Base-by-base conservation (phyloP, 257 asterid genomes). In the Nicotiana sylvestris region DNA sequence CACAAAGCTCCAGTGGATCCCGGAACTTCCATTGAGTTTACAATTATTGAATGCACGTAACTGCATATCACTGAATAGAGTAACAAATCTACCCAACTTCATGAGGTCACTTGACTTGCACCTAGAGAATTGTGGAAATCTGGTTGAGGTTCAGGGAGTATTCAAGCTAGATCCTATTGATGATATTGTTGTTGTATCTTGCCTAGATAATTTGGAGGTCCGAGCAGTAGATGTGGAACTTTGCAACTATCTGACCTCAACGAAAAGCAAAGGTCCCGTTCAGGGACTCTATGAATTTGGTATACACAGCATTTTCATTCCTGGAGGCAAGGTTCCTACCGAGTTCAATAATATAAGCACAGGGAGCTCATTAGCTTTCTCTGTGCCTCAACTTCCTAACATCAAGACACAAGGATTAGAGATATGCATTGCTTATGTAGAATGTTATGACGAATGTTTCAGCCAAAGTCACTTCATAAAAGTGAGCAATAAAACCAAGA, bases 241-340 rank as follows among this genome's bases (percentile, higher is more conserved):
- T 43, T 56, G 27, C 35, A 81, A 81, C 55, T 27, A 57, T 32
- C 66, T 66, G 51, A 67, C 74, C 55, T 79, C 82, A n/a, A 60
- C 82, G 8, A 79, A 61, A 79, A 79, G 35, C 39, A 79, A 79
- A 79, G 72, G 55, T 35, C 74, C 57, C 10, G 25, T 61, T 60
- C 80, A 69, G 79, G 82, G 82, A 83, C 77, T 83, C 16, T 64
- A 77, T 7, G 85, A 83, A 43, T 65, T 60, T 61, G 82, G 85
- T 46, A 77, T 83, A 61, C 49, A 64, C 35, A 83, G 57, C 78
- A 77, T 64, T 12, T 83, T 32, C n/a, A 6, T 83, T 56, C 78
- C 82, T 5, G 82, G 70, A 58, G 70, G 12, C 74, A 33, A 78
- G 9, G 55, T 83, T 56, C 86, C 86, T 51, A 53, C 60, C 43